Conservation (phyloP, 495 filamentous ascomycete species). For the Neurospora intermedia region DNA sequence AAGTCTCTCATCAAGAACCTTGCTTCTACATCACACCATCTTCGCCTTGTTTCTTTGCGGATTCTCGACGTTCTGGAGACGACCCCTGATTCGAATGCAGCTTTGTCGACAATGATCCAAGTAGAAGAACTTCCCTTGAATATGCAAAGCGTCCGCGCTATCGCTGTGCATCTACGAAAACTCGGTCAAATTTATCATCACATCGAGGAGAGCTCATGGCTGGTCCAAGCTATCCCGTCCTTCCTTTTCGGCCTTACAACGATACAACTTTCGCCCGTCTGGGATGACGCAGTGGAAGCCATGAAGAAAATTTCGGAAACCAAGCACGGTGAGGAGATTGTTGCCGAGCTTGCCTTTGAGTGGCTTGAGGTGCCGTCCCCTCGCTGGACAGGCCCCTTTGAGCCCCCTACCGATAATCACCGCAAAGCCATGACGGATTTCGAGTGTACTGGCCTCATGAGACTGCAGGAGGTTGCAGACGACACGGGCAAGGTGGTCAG, state of each 20-base stretch:
- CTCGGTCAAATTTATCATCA: constrained; percentile 51
- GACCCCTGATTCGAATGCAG: constrained; percentile 27
- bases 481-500: constrained; percentile 27
- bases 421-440: constrained; percentile 48
- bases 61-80: constrained; percentile 46
- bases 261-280: constrained; percentile 67
- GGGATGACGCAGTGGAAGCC: constrained; percentile 69
- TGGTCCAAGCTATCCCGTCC: constrained; percentile 59
- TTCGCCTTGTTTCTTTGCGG: constrained; percentile 59
- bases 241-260: constrained; percentile 88
- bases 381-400: constrained; percentile 28
- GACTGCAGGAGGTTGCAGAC: constrained; percentile 38
- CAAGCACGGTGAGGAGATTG: constrained; percentile 57
- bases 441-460: constrained; percentile 65
- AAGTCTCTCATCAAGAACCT: constrained; percentile 59
- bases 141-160: constrained; percentile 59
- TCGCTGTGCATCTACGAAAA: constrained; percentile 78
- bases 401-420: constrained; percentile 13
- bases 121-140: constrained; percentile 70
- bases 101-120: constrained; percentile 47
- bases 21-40: constrained; percentile 54
- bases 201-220: constrained; percentile 47
- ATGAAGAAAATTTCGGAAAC: constrained; percentile 64
- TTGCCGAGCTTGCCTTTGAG: constrained; percentile 62
- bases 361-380: constrained; percentile 61